Evolutionary conservation across 345 rosid species (phyloP).

Genomic region (Eucalyptus polybractea): DNA sequence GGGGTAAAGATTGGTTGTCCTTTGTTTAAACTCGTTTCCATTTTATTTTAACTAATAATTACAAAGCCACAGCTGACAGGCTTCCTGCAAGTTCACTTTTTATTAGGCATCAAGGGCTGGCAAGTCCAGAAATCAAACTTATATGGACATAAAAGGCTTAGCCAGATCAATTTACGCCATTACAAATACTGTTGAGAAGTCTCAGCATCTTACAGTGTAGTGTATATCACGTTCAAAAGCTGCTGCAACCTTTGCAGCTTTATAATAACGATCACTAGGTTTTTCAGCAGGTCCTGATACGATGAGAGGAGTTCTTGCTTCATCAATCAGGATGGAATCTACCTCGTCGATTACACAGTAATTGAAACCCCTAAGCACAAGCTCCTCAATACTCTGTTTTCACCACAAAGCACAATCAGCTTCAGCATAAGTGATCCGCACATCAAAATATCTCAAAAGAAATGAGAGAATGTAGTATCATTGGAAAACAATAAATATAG

Average conservation of each 20-base stretch:
- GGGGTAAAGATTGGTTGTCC: not conserved
- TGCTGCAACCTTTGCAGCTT: conserved; percentile 85
- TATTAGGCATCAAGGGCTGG: not conserved
- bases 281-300: conserved; percentile 95
- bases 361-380: conserved; percentile 85
- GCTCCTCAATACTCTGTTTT: conserved; percentile 86
- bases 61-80: not conserved
- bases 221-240: conserved; percentile 90
- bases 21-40: not conserved
- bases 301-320: conserved; percentile 97
- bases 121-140: not conserved
- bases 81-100: not conserved
- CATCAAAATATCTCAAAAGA: not conserved
- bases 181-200: not conserved
- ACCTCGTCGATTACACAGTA: conserved; percentile 94
- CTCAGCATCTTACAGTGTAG: conserved; percentile 57
- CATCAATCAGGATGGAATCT: conserved; percentile 96
- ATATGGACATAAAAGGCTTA: not conserved
- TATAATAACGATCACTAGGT: conserved; percentile 87
- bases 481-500: conserved; percentile 14
- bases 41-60: not conserved
- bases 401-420: conserved; percentile 10
- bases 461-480: not conserved
- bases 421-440: not conserved
- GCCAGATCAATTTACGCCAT: not conserved